phyloP scores from a whole-genome alignment of 768 basidiomycete species.

The Hygrophorus russula region DNA sequence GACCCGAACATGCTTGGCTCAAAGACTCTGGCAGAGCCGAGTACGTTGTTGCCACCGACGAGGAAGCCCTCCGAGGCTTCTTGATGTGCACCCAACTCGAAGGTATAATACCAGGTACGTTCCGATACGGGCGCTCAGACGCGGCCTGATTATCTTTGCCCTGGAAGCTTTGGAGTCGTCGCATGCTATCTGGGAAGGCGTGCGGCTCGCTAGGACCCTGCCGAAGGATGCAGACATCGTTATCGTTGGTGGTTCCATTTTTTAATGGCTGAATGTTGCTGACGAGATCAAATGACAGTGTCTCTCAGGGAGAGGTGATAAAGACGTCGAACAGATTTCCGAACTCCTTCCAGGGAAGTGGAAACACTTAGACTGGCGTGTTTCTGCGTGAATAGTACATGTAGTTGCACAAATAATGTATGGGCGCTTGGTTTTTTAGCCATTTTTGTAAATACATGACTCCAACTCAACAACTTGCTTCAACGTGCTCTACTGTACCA shows the following conservation, averaged over 20 bases:
- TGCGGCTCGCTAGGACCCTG: conserved; percentile 74
- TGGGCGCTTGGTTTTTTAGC: no score
- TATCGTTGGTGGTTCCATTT: conserved; percentile 48
- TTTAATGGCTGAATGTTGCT: background rate
- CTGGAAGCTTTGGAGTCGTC: conserved; percentile 79
- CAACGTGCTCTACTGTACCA: no score
- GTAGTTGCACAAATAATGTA: no score
- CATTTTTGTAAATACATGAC: no score
- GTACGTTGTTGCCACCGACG: conserved; percentile 89
- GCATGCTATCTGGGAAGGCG: conserved; percentile 91
- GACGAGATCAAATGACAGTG: conserved; percentile 38
- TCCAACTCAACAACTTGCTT: no score
- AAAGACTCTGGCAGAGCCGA: conserved; percentile 92
- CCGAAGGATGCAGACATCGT: conserved; percentile 82
- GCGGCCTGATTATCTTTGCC: background rate
- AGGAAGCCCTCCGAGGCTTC: conserved; percentile 89
- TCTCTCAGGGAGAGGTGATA: conserved; percentile 91
- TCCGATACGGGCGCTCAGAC: background rate
- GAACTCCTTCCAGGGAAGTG: conserved; percentile 80
- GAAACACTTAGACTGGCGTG: conserved; percentile 94
- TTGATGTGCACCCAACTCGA: conserved; percentile 84
- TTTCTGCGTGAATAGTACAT: conserved; percentile 27
- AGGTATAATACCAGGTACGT: conserved; percentile 89
- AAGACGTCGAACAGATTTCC: conserved; percentile 97
- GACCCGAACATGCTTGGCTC: conserved; percentile 96